phyloP scores from a whole-genome alignment of 331 rosid genomes.

The Malus hybrid region DNA sequence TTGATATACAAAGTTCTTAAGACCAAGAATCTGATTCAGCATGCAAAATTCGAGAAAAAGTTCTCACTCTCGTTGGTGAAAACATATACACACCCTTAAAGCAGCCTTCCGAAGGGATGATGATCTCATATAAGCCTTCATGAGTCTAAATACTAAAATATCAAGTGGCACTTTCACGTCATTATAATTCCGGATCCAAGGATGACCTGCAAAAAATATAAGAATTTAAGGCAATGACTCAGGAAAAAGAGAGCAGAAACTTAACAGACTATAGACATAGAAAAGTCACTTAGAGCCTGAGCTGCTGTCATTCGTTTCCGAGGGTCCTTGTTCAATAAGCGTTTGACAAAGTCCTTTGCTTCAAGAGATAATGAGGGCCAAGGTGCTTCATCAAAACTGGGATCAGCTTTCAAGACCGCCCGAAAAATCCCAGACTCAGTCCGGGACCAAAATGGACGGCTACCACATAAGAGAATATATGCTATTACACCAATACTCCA shows the following conservation, averaged over 20 bases:
- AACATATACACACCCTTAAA: slow-evolving; percentile 63
- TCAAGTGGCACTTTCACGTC: slow-evolving; percentile 75
- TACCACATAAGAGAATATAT: slow-evolving; percentile 40
- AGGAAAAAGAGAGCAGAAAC: slow-evolving; percentile 13
- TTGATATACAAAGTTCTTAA: neutral
- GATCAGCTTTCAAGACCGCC: slow-evolving; percentile 93
- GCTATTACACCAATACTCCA: slow-evolving; percentile 99
- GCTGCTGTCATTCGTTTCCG: slow-evolving; percentile 96
- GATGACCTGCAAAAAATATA: slow-evolving; percentile 69
- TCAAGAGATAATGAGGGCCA: slow-evolving; percentile 87
- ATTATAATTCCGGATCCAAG: slow-evolving; percentile 75
- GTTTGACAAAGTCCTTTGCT: slow-evolving; percentile 93
- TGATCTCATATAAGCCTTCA: slow-evolving; percentile 79
- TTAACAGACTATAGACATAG: neutral
- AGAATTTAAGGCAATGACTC: slow-evolving; percentile 13
- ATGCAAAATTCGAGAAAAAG: neutral
- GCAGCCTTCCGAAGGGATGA: slow-evolving; percentile 98
- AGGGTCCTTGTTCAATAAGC: slow-evolving; percentile 84
- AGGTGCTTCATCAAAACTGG: slow-evolving; percentile 87
- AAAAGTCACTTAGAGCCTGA: slow-evolving; percentile 78
- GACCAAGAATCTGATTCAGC: neutral
- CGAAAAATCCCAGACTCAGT: slow-evolving; percentile 93
- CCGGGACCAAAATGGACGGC: too few relatives aligned
- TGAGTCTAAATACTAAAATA: slow-evolving; percentile 72
- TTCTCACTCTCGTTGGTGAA: neutral